A percentile compares a stretch with the other conserved stretches of the same genome.
These are phyloP conservation scores for Mrakiaceae sp. DNA, from an alignment of 1,284 basidiomycete species.

Conservation along the genomic window DNA sequence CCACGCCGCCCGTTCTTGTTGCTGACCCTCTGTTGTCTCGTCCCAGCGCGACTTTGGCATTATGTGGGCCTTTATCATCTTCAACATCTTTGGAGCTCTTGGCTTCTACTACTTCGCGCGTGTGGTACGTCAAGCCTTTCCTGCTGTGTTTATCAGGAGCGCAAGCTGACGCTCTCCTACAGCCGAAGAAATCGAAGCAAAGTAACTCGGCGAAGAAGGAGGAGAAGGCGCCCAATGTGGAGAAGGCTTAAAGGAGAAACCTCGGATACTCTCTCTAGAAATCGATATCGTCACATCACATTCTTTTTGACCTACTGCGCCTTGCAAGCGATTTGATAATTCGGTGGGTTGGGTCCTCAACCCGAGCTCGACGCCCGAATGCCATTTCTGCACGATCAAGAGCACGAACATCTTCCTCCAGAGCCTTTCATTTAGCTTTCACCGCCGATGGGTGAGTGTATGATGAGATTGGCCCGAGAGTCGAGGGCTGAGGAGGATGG, in stretches of 20 bases:
- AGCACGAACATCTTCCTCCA: slow-evolving; percentile 50
- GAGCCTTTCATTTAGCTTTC: slow-evolving; percentile 47
- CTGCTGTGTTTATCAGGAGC: neutral
- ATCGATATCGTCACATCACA: no score
- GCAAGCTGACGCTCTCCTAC: neutral
- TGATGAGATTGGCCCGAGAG: no score
- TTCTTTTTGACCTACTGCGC: no score
- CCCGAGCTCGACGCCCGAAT: slow-evolving; percentile 24
- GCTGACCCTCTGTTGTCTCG: neutral
- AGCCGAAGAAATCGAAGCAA: slow-evolving; percentile 1
- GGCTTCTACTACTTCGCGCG: slow-evolving; percentile 23
- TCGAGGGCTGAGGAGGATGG: no score
- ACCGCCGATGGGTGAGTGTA: slow-evolving; percentile 31
- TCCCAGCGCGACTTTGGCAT: slow-evolving; percentile 47
- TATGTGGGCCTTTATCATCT: slow-evolving; percentile 49
- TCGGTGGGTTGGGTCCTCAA: no score
- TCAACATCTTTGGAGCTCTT: slow-evolving; percentile 41
- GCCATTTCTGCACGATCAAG: slow-evolving; percentile 35
- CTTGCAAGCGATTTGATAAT: no score
- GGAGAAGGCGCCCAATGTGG: neutral
- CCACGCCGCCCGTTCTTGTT: slow-evolving; percentile 7
- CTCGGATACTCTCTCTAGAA: no score
- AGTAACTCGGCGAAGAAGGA: neutral
- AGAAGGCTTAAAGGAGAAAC: neutral
- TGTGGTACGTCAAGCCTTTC: neutral